Conservation (phyloP, 2,329 filamentous ascomycete species). For the Escovopsis sp. region DNA sequence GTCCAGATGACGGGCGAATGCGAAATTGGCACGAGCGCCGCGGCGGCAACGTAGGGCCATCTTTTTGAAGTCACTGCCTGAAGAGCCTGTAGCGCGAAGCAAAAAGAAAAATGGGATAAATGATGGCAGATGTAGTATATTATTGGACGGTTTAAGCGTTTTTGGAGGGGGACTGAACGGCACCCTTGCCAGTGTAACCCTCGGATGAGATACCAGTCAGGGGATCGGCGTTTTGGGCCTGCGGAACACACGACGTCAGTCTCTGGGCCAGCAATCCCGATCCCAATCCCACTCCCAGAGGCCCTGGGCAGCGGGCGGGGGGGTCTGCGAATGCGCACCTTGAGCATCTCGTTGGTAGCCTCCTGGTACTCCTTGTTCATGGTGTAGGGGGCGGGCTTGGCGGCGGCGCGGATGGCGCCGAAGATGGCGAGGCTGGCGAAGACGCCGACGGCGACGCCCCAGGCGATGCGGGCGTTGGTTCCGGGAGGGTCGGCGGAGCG, state of each 20-base stretch:
- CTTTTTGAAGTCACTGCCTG: too few relatives aligned
- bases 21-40: too few relatives aligned
- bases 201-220: constrained; percentile 71
- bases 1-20: too few relatives aligned
- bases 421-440: constrained; percentile 57
- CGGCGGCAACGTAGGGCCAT: too few relatives aligned
- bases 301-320: neutral
- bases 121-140: too few relatives aligned
- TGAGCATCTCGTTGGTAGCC: constrained; percentile 84
- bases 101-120: too few relatives aligned
- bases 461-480: constrained; percentile 65
- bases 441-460: constrained; percentile 57
- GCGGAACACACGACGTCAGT: constrained; percentile 3
- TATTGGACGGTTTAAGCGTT: constrained; percentile 24
- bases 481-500: constrained; percentile 71
- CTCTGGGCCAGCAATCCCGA: constrained; percentile 4
- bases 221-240: constrained; percentile 76
- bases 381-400: constrained; percentile 59
- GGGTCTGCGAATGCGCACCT: constrained; percentile 36
- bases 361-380: constrained; percentile 98
- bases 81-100: too few relatives aligned
- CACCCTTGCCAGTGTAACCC: constrained; percentile 63
- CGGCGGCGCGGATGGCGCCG: constrained; percentile 53
- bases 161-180: constrained; percentile 56
- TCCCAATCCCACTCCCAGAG: neutral